These are phyloP conservation scores for Retiboletus flavoniger DNA, from an alignment of 1,284 basidiomycete genomes.

Conservation along the genomic window DNA sequence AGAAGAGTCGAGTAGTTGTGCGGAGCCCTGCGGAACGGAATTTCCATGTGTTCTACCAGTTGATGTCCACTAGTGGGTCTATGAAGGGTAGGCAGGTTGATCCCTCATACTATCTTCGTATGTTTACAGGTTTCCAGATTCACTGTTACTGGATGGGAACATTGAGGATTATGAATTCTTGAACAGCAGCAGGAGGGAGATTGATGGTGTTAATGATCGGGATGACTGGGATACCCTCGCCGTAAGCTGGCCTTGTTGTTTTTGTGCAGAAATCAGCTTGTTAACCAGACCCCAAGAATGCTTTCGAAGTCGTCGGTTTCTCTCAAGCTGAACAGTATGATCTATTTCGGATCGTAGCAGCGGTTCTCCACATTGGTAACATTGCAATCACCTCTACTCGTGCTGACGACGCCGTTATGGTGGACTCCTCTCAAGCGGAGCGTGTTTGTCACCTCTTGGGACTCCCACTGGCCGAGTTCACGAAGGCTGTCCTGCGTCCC, in stretches of 20 bases:
- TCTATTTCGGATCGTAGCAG: conserved; percentile 92
- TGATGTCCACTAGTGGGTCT: conserved; percentile 64
- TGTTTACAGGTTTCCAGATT: conserved; percentile 46
- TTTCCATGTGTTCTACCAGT: conserved; percentile 98
- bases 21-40: conserved; percentile 86
- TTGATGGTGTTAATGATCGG: conserved; percentile 93
- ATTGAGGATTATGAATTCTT: conserved; percentile 90
- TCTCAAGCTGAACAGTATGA: conserved; percentile 83
- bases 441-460: conserved; percentile 93
- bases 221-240: conserved; percentile 86
- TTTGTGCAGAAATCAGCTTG: not conserved
- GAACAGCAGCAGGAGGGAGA: conserved; percentile 84
- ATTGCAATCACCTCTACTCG: conserved; percentile 81
- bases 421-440: conserved; percentile 80
- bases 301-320: conserved; percentile 88
- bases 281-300: conserved; percentile 49
- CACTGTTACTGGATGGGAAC: conserved; percentile 73
- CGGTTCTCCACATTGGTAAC: conserved; percentile 95
- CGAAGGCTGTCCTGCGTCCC: conserved; percentile 83
- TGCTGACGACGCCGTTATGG: conserved; percentile 87
- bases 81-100: conserved; percentile 58
- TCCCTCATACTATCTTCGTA: not conserved
- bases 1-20: conserved; percentile 95
- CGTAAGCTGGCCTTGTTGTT: conserved; percentile 40
- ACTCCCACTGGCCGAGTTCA: conserved; percentile 87